Conservation (phyloP, 2,329 filamentous ascomycete genomes). For the Pezicula carpinea region DNA sequence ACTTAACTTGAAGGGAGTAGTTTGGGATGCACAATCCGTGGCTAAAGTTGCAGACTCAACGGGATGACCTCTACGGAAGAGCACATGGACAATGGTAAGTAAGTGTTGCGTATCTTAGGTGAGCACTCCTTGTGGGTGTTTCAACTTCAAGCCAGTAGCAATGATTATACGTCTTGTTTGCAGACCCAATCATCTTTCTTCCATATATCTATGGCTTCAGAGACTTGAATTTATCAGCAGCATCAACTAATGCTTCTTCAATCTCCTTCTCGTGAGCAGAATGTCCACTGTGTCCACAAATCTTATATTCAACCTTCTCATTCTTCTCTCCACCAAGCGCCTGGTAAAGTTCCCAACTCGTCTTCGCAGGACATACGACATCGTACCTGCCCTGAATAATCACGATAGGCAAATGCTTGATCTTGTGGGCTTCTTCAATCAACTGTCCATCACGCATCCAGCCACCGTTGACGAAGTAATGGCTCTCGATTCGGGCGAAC, state of each 20-base stretch:
- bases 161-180: too few species aligned
- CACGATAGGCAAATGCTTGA: slow-evolving; percentile 25
- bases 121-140: too few species aligned
- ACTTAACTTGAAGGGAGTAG: too few species aligned
- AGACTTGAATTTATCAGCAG: slow-evolving; percentile 24
- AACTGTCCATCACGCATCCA: slow-evolving; percentile 39
- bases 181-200: too few species aligned
- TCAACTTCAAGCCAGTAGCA: too few species aligned
- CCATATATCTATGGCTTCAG: slow-evolving; percentile 7
- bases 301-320: slow-evolving; percentile 22
- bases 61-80: too few species aligned
- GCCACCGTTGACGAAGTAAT: slow-evolving; percentile 37
- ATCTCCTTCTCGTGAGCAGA: slow-evolving; percentile 24
- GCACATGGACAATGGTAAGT: slow-evolving; percentile 30
- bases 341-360: slow-evolving; percentile 38
- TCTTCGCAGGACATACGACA: slow-evolving; percentile 38
- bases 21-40: too few species aligned
- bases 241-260: slow-evolving; percentile 24
- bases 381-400: slow-evolving; percentile 43
- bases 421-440: slow-evolving; percentile 23
- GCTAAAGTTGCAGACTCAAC: too few species aligned
- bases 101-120: slow-evolving; percentile 17
- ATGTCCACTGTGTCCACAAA: slow-evolving; percentile 22
- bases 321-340: slow-evolving; percentile 27
- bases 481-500: slow-evolving; percentile 37